These are phyloP conservation scores for Verticillium albo-atrum DNA, from an alignment of 2,329 filamentous ascomycete species.

Conservation along the genomic window DNA sequence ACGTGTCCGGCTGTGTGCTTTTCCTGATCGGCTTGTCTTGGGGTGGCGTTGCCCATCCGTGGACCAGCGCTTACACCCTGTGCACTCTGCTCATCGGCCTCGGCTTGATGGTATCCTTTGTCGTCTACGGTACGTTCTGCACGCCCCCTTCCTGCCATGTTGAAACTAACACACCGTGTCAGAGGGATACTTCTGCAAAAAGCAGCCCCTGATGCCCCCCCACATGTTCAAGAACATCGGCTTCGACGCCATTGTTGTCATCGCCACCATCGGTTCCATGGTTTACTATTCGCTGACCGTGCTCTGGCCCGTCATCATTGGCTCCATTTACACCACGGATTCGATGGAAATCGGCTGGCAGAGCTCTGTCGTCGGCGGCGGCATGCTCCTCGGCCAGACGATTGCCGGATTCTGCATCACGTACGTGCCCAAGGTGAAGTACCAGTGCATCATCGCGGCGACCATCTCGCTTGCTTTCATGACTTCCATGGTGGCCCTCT, in stretches of 20 bases:
- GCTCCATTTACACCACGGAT: constrained; percentile 33
- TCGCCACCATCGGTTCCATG: constrained; percentile 35
- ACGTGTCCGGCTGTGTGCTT: constrained; percentile 32
- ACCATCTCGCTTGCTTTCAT: constrained; percentile 25
- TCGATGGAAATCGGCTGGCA: constrained; percentile 34
- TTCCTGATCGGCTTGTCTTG: constrained; percentile 39
- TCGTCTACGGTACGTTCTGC: constrained; percentile 24
- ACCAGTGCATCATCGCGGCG: constrained; percentile 26
- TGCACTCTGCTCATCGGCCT: constrained; percentile 32
- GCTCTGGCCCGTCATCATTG: constrained; percentile 39
- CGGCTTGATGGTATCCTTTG: constrained; percentile 26
- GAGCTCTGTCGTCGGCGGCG: constrained; percentile 34
- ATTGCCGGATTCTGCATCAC: constrained; percentile 29
- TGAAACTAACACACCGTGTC: not conserved
- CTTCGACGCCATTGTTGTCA: constrained; percentile 32
- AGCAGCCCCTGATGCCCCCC: constrained; percentile 35
- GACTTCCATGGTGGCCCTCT: constrained; percentile 23
- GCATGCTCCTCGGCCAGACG: constrained; percentile 33
- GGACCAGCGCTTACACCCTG: constrained; percentile 32
- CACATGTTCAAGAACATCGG: constrained; percentile 35
- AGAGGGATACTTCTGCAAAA: constrained; percentile 29
- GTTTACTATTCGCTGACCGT: constrained; percentile 39
- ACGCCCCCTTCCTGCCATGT: not conserved
- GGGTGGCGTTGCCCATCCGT: constrained; percentile 37
- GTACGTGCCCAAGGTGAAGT: constrained; percentile 30